A percentile compares a stretch with the other conserved stretches of the same genome.
Evolutionary conservation across 2,329 filamentous ascomycete species (phyloP).

Genomic region (Seiridium unicorne): DNA sequence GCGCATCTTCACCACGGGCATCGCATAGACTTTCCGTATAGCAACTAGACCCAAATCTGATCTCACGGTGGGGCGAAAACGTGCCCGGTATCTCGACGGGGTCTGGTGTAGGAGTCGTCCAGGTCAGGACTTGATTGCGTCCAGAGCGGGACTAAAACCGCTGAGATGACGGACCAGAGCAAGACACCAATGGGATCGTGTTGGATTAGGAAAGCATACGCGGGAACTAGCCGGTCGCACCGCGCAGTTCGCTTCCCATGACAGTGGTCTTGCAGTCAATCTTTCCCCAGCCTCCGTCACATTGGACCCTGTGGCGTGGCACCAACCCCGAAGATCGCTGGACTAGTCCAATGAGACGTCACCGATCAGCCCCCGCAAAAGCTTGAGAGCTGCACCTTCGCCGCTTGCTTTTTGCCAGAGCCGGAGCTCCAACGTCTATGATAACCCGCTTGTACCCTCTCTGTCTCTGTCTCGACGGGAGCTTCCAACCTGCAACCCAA

Average conservation of each 20-base stretch:
- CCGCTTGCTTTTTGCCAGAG: background rate
- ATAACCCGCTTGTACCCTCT: background rate
- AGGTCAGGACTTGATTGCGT: background rate
- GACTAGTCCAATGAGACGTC: constrained; percentile 13
- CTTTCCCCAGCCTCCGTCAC: background rate
- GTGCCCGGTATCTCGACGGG: background rate
- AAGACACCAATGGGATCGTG: background rate
- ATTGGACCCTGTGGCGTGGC: background rate
- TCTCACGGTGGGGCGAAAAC: background rate
- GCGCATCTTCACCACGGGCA: background rate
- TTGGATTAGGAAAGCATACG: constrained; percentile 2
- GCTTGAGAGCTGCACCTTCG: constrained; percentile 8
- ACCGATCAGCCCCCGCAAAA: constrained; percentile 22
- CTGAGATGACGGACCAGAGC: background rate
- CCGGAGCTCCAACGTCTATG: background rate
- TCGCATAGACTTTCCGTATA: constrained; percentile 6
- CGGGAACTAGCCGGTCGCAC: background rate
- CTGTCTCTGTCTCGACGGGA: too few relatives aligned
- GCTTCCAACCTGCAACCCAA: too few relatives aligned
- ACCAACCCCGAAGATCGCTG: constrained; percentile 2
- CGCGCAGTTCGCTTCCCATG: background rate
- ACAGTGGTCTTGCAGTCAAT: background rate
- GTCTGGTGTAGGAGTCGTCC: background rate
- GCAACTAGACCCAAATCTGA: background rate
- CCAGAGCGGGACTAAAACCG: background rate